phyloP scores from a whole-genome alignment of 2,329 filamentous ascomycete species.

The Fusarium dimerum region DNA sequence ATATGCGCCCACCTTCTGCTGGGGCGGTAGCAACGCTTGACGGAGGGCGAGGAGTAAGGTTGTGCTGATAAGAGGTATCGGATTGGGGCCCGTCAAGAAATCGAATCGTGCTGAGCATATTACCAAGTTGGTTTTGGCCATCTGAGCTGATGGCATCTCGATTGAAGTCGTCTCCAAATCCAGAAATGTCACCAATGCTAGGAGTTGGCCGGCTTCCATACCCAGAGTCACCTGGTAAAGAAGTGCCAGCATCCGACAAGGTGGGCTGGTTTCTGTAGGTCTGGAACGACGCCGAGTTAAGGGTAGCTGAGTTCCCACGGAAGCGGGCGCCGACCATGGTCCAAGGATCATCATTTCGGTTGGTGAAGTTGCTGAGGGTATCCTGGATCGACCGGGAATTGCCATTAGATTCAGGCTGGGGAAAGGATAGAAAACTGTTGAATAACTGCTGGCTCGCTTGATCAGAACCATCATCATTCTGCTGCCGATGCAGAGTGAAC shows the following conservation, averaged over 20 bases:
- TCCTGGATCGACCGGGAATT: no score
- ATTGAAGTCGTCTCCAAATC: conserved; percentile 45
- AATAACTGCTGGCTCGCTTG: not conserved
- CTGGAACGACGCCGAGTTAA: conserved; percentile 17
- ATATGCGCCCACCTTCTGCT: conserved; percentile 13
- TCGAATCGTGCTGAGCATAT: conserved; percentile 36
- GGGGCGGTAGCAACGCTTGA: conserved; percentile 18
- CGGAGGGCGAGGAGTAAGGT: conserved; percentile 10
- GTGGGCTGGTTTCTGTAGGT: conserved; percentile 29
- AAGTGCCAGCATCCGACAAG: conserved; percentile 43
- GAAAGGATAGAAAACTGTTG: not conserved
- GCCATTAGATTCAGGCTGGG: no score
- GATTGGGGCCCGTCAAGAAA: not conserved
- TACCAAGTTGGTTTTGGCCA: conserved; percentile 25
- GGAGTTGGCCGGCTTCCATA: conserved; percentile 45
- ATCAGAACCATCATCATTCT: not conserved
- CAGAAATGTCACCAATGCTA: conserved; percentile 46
- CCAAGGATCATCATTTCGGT: not conserved
- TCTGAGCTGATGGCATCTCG: conserved; percentile 39
- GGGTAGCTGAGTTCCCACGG: conserved; percentile 4
- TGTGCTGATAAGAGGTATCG: conserved; percentile 7
- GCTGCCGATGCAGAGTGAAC: not conserved
- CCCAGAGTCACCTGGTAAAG: conserved; percentile 44
- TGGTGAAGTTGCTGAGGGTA: not conserved
- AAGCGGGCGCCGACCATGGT: not conserved